Base-by-base conservation (phyloP, 2,329 filamentous ascomycete genomes). In the Botrytis pseudocinerea region DNA sequence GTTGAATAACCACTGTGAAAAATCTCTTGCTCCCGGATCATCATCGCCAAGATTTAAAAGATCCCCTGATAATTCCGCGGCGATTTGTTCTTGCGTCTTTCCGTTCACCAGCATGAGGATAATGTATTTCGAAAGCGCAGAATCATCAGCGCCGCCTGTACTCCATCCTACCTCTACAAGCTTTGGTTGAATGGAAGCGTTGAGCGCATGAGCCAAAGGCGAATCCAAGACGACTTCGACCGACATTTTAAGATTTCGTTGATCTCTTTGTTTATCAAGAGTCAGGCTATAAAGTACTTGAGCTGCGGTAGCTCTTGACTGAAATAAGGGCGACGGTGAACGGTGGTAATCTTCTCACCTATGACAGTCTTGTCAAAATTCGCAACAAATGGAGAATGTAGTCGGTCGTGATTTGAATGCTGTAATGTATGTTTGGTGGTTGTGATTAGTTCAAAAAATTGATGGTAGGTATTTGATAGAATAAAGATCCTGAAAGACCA, bases 21-120 rank as follows among this genome's bases (percentile, higher is more conserved):
- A 98, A 71, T 95, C 91, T 75, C 89, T 89, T 12, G 94, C 93
- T 76, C 91, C 91, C 69, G 92, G 90, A 78, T 98, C 95, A 74
- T 97, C 94, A 64, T 94, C 90, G 4, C 90, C 90, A 7, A 98
- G 88, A 73, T 90, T 90, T 4, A 99, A 88, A 60, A 99, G 88
- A 79, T 99, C 96, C 76, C 91, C 92, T 1, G 95, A 92, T 22
- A 99, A 89, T 82, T 99, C 96, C 61, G 89, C 86, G 16, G 94
- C 92, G 77, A 99, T 95, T 81, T 98, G 92, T 69, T 95, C 90
- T 81, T 97, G 92, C 6, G 92, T 94, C 83, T 97, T 98, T 79
- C 95, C 94, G 83, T 98, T 98, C 75, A 93, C 93, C 46, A 99
- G 89, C 95, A 98, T 98, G 76, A 98, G 89, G 74, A 98, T 92